Base-by-base conservation (phyloP, 2,329 filamentous ascomycete species). In the Paecilomyces dactylethromorphus region DNA sequence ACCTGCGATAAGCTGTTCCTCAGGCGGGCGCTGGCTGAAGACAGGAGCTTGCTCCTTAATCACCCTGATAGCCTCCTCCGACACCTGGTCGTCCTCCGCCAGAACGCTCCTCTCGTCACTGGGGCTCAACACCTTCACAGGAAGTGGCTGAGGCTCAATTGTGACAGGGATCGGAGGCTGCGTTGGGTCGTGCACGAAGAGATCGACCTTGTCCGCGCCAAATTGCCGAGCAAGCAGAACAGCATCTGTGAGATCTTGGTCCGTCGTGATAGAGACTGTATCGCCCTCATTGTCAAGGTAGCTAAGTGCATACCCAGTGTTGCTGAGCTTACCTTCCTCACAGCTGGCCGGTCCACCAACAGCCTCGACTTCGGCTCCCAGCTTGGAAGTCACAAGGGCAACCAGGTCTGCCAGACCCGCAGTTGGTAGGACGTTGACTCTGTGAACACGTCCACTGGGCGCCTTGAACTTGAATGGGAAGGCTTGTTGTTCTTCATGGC, bases 391-490 rank as follows among this genome's bases (percentile, higher is more conserved):
- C 5, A 99, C 91, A 59, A 84, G 87, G 26, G 82, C 75, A 29
- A 97, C 86, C 60, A 99, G 87, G 50, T 91, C 86, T 21, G 84
- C 85, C 62, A 99, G 86, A 50, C 94, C 94, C 58, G 91, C 85
- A 22, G 89, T 85, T 11, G 92, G 88, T 57, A 87, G 81, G 29
- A 97, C 87, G 69, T 97, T 94, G 55, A 99, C 79, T 57, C 94
- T 87, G 76, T 99, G 94, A 18, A 97, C 92, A 56, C 94, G 90
- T 53, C 93, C 94, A 66, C 91, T 92, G 1, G 94, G 94, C 1
- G 94, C 92, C 81, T 97, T 97, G 84, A 99, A 99, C 76, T 99
- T 99, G 86, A 99, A 99, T 2, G 93, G 86, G 77, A 97, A 99
- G 0, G 85, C 76, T 64, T 95, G 90, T 67, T 90, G 90, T 67